Base-by-base conservation (phyloP, 2,329 filamentous ascomycete genomes). In the Epichloe aotearoae region DNA sequence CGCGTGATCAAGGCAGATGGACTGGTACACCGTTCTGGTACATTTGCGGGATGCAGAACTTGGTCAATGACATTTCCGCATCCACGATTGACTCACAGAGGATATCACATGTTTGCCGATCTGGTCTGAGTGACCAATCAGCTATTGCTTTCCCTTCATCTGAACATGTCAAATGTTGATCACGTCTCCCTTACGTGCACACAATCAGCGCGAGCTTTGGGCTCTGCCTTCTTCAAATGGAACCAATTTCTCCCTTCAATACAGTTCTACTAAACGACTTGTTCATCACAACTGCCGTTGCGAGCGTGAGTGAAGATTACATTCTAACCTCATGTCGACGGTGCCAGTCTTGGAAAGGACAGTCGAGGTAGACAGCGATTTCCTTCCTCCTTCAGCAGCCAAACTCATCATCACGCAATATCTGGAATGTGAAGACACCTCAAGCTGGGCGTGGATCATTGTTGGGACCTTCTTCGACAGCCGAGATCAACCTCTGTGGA, bases 381-480 rank as follows among this genome's bases (percentile, higher is more conserved):
- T 63, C 40, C 62, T 76, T 17, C 74, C 74, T 3, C 58, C 61
- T 43, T 70, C 73, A 3, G 74, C 74, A 12, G 68, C 66, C 3
- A 72, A 70, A 52, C 64, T 75, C 30, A 55, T 71, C 55, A 64
- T 75, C 47, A 72, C 68, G 17, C 72, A 74, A 56, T 62, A 69
- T 50, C 57, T 72, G 43, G 57, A 66, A 47, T 53, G 62, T 15
- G 60, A 58, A 2, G 59, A 63, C 23, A 57, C 61, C 3, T 62
- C 59, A 0, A 66, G 58, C 52, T 75, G 71, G 70, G 72, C 69
- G 15, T 74, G 68, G 66, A 64, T 76, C 45, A 63, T 74, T 20
- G 63, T 73, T 14, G 73, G 66, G 0, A 67, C 68, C 1, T 77
- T 75, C 49, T 74, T 72, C 59, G 71, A 77, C 62, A 50, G 54